These are phyloP conservation scores for Cladophialophora chaetospira DNA, from an alignment of 2,329 filamentous ascomycete species.

Conservation along the genomic window DNA sequence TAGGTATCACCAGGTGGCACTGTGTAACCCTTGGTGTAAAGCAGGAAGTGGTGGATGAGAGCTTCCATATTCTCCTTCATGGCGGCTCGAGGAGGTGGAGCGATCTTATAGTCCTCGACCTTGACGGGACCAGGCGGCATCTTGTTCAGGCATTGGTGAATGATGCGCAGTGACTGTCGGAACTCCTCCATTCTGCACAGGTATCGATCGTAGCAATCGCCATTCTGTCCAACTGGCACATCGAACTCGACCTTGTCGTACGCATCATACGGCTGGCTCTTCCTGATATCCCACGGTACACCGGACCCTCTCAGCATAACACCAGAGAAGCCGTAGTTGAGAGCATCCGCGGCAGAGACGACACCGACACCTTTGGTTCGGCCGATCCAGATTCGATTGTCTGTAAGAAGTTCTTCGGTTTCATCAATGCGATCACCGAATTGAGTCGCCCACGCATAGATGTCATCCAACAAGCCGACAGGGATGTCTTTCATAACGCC, in stretches of 20 bases:
- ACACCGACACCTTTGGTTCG: slow-evolving; percentile 90
- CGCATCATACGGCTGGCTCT: slow-evolving; percentile 95
- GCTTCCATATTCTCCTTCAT: slow-evolving; percentile 99
- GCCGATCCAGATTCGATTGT: slow-evolving; percentile 99
- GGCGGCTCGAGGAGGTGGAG: slow-evolving; percentile 88
- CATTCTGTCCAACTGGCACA: slow-evolving; percentile 92
- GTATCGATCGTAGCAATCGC: slow-evolving; percentile 99
- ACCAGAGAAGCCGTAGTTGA: slow-evolving; percentile 95
- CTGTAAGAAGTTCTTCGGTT: slow-evolving; percentile 96
- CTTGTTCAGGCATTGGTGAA: slow-evolving; percentile 98
- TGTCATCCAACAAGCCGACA: slow-evolving; percentile 91
- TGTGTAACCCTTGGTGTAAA: slow-evolving; percentile 97
- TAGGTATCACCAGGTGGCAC: slow-evolving; percentile 98
- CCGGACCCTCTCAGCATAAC: slow-evolving; percentile 98
- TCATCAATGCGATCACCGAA: slow-evolving; percentile 98
- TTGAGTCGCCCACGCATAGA: slow-evolving; percentile 99
- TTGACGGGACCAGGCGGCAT: slow-evolving; percentile 94
- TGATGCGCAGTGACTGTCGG: slow-evolving; percentile 95
- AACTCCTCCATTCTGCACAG: slow-evolving; percentile 99
- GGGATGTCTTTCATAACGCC: slow-evolving; percentile 96
- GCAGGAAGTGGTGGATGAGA: slow-evolving; percentile 96
- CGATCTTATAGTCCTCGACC: slow-evolving; percentile 98
- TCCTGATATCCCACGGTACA: slow-evolving; percentile 94
- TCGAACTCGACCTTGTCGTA: slow-evolving; percentile 99
- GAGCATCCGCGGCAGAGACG: slow-evolving; percentile 85